Conservation (phyloP, 352 stramenopile genomes). For the Pythium dissotocum region DNA sequence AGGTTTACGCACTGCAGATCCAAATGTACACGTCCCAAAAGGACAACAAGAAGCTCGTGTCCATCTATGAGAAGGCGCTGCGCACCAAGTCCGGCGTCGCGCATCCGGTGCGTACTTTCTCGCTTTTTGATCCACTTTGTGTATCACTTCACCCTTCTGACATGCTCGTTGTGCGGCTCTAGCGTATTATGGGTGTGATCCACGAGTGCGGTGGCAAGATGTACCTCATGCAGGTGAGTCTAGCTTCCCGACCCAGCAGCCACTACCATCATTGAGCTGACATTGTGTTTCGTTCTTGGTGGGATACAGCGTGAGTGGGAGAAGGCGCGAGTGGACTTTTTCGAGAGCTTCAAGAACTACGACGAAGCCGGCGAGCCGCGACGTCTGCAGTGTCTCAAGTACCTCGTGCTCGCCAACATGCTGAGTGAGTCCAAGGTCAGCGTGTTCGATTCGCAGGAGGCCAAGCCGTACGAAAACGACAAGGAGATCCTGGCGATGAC, state of each 20-base stretch:
- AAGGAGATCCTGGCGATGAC: slow-evolving; percentile 96
- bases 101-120: slow-evolving; percentile 73
- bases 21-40: slow-evolving; percentile 93
- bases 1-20: slow-evolving; percentile 93
- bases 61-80: slow-evolving; percentile 91
- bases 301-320: slow-evolving; percentile 84
- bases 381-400: slow-evolving; percentile 93
- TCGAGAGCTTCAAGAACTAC: slow-evolving; percentile 96
- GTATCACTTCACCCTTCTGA: background rate
- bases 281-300: background rate
- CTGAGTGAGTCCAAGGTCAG: slow-evolving; percentile 94
- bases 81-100: slow-evolving; percentile 89
- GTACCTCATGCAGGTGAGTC: slow-evolving; percentile 90
- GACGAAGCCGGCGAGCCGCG: slow-evolving; percentile 94
- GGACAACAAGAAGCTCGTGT: slow-evolving; percentile 93
- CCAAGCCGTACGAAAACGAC: slow-evolving; percentile 93
- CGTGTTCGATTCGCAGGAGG: slow-evolving; percentile 94
- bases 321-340: slow-evolving; percentile 92
- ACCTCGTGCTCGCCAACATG: slow-evolving; percentile 95
- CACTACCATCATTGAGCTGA: background rate
- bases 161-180: background rate
- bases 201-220: slow-evolving; percentile 96
- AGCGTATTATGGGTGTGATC: slow-evolving; percentile 94
- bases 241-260: too few relatives aligned
- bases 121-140: slow-evolving; percentile 26